Percentiles rank a stretch among this genome's conserved stretches.
These are phyloP conservation scores for Anastatica hierochuntica DNA, from an alignment of 345 rosid genomes.

Conservation along the genomic window DNA sequence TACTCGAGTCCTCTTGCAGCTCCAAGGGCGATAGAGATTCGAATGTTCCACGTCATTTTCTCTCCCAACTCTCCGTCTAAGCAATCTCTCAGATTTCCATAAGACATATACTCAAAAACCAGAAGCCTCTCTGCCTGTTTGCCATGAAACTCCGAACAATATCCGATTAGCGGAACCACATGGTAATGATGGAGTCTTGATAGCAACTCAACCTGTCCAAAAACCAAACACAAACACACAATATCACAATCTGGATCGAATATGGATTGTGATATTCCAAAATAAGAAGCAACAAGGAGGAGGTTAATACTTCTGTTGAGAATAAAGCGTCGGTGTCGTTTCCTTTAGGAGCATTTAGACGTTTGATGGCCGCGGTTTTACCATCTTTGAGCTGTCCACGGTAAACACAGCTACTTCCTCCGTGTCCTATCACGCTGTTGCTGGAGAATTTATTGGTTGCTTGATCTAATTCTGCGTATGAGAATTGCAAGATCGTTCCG, in stretches of 20 bases:
- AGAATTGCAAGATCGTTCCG: constrained; percentile 53
- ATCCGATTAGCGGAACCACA: constrained; percentile 87
- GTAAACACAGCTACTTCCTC: constrained; percentile 86
- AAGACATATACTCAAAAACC: constrained; percentile 75
- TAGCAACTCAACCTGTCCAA: constrained; percentile 63
- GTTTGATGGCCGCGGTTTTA: constrained; percentile 75
- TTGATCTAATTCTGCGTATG: constrained; percentile 58
- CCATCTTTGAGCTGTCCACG: constrained; percentile 80
- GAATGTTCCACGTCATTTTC: constrained; percentile 69
- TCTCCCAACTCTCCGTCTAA: constrained; percentile 57
- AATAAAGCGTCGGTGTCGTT: constrained; percentile 50
- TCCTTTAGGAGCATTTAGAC: constrained; percentile 54
- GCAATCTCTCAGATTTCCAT: constrained; percentile 79
- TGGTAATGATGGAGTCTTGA: constrained; percentile 90
- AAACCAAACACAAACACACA: not conserved
- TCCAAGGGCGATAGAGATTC: constrained; percentile 80
- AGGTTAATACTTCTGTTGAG: constrained; percentile 54
- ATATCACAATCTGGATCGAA: not conserved
- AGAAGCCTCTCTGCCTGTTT: constrained; percentile 74
- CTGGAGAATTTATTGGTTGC: constrained; percentile 71
- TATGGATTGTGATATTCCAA: not conserved
- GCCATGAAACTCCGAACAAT: constrained; percentile 72
- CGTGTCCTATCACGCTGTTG: constrained; percentile 67
- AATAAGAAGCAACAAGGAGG: not conserved
- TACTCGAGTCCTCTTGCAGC: constrained; percentile 97